These are phyloP conservation scores for Echites panduratus DNA, from an alignment of 257 asterid species.

Conservation along the genomic window DNA sequence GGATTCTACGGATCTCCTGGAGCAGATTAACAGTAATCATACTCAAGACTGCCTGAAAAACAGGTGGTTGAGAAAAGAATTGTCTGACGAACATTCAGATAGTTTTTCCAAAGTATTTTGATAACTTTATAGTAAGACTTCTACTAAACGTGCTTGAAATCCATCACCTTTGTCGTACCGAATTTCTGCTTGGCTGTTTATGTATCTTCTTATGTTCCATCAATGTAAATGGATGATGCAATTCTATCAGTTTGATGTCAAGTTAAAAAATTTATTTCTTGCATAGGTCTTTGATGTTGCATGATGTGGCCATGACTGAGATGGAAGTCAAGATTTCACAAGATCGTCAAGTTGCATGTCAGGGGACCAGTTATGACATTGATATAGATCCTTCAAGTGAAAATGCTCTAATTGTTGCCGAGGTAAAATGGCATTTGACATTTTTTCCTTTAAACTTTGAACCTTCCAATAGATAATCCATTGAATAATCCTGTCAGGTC, in stretches of 20 bases:
- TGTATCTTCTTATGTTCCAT: neutral
- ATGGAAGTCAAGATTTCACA: conserved; percentile 36
- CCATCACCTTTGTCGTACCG: neutral
- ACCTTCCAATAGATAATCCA: neutral
- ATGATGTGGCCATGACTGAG: conserved; percentile 38
- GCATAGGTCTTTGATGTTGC: conserved; percentile 50
- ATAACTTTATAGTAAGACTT: neutral
- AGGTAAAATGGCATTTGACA: conserved; percentile 32
- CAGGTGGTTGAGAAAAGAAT: neutral
- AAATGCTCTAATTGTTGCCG: conserved; percentile 43
- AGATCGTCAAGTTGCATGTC: conserved; percentile 32
- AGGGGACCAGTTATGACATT: conserved; percentile 42
- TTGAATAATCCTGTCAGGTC: neutral
- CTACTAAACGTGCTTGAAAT: neutral
- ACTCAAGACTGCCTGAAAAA: neutral
- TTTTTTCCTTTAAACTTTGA: conserved; percentile 1
- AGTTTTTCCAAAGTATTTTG: neutral
- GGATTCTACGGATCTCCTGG: neutral
- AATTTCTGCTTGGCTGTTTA: neutral
- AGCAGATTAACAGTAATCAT: neutral
- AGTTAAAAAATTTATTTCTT: conserved; percentile 9
- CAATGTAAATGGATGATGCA: neutral
- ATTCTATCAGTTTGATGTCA: neutral
- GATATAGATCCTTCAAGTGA: conserved; percentile 35
- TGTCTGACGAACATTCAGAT: neutral